A percentile compares a stretch with the other conserved stretches of the same genome.
Conservation (phyloP, 306 rosid genomes). For the Glycyrrhiza uralensis region DNA sequence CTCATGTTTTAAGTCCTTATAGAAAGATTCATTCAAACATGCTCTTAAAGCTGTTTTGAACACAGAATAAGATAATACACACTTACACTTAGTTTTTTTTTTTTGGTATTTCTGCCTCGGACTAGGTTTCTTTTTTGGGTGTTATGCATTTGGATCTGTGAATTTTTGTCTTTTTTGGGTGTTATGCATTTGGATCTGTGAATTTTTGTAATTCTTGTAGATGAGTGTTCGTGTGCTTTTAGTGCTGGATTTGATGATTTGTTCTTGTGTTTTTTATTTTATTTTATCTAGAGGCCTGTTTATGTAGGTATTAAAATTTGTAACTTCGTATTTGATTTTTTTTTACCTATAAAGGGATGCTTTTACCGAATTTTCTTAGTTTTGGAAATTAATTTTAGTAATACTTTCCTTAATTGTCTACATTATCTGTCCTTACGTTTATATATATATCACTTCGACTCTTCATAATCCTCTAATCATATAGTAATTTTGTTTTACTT, state of each 20-base stretch:
- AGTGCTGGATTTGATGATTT: not conserved
- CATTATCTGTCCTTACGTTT: not conserved
- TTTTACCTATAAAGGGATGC: not conserved
- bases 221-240: not conserved
- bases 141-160: too few species aligned
- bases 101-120: too few species aligned
- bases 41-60: too few species aligned
- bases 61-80: not conserved
- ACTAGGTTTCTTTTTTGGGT: too few species aligned
- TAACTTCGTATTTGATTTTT: not conserved
- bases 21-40: too few species aligned
- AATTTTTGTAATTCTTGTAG: too few species aligned
- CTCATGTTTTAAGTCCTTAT: too few species aligned
- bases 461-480: not conserved
- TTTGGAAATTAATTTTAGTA: not conserved
- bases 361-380: not conserved
- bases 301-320: not conserved
- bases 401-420: not conserved
- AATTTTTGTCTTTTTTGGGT: too few species aligned
- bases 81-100: too few species aligned
- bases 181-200: too few species aligned
- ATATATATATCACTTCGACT: not conserved
- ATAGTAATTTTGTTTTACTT: not conserved
- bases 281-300: not conserved
- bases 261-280: not conserved